A percentile compares a stretch with the other conserved stretches of the same genome.
phyloP scores from a whole-genome alignment of 2,329 filamentous ascomycete genomes.

The Colletotrichum sp. region DNA sequence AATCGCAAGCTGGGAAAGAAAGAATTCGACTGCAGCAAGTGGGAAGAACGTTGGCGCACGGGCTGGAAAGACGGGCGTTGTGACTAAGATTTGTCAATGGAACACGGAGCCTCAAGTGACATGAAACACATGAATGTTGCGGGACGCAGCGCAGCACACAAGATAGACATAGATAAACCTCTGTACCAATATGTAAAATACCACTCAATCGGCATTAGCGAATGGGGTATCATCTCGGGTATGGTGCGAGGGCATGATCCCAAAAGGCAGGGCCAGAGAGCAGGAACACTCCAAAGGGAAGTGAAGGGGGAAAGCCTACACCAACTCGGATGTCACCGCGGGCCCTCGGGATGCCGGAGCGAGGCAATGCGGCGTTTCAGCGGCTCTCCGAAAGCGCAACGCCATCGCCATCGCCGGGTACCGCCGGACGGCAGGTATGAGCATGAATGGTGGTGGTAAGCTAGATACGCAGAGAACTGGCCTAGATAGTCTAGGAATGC shows the following conservation, averaged over 20 bases:
- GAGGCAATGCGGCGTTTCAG: background rate
- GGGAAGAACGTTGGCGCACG: conserved; percentile 94
- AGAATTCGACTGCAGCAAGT: conserved; percentile 85
- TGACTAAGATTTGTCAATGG: conserved; percentile 40
- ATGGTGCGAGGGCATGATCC: background rate
- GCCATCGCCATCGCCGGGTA: background rate
- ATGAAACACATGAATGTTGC: background rate
- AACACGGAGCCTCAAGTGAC: background rate
- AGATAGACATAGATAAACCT: background rate
- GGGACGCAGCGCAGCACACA: background rate
- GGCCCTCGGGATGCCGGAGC: background rate
- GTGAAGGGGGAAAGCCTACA: background rate
- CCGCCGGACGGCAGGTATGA: background rate
- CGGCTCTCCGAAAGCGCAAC: background rate
- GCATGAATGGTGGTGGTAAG: background rate
- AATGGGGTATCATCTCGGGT: background rate
- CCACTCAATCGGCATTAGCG: background rate
- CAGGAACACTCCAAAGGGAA: background rate
- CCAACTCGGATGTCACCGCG: background rate
- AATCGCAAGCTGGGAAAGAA: conserved; percentile 90
- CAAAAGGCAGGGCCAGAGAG: background rate
- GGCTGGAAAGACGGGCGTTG: conserved; percentile 79
- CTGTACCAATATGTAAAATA: background rate
- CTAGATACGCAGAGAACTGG: background rate
- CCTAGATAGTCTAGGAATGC: background rate